Conservation (phyloP, 208 protist species). For the Trypanosoma avium region DNA sequence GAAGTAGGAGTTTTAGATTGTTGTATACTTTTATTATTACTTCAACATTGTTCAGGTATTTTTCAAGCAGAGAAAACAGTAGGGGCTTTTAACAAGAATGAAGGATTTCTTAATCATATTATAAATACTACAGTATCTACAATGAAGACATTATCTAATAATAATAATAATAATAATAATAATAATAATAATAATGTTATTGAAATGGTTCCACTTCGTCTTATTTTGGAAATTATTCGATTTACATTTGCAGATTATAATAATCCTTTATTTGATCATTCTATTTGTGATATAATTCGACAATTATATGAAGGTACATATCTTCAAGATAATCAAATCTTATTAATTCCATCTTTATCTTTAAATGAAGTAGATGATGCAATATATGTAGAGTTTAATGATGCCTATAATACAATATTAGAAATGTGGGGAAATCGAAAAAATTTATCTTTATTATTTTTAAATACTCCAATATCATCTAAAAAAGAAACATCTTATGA, state of each 20-base stretch:
- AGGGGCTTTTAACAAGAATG: background rate
- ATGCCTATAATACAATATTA: background rate
- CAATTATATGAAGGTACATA: background rate
- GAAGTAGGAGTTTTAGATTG: background rate
- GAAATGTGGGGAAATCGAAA: background rate
- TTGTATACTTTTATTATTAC: background rate
- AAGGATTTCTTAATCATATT: background rate
- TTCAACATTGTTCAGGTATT: background rate
- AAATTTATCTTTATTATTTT: no score
- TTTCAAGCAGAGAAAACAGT: background rate
- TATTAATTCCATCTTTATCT: background rate
- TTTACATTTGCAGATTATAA: background rate
- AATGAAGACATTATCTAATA: background rate
- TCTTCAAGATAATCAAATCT: background rate
- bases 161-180: background rate
- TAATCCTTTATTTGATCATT: background rate
- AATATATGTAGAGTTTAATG: background rate
- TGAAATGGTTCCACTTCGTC: background rate
- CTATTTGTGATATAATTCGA: background rate
- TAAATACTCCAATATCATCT: no score
- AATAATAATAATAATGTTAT: background rate
- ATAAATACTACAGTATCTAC: background rate
- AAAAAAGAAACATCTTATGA: background rate
- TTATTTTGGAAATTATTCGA: background rate
- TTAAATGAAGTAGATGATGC: background rate